Evolutionary conservation across 2,329 filamentous ascomycete genomes (phyloP), one percentile per base, ranked within the genome.

Genomic region (Beauveria asiatica): DNA sequence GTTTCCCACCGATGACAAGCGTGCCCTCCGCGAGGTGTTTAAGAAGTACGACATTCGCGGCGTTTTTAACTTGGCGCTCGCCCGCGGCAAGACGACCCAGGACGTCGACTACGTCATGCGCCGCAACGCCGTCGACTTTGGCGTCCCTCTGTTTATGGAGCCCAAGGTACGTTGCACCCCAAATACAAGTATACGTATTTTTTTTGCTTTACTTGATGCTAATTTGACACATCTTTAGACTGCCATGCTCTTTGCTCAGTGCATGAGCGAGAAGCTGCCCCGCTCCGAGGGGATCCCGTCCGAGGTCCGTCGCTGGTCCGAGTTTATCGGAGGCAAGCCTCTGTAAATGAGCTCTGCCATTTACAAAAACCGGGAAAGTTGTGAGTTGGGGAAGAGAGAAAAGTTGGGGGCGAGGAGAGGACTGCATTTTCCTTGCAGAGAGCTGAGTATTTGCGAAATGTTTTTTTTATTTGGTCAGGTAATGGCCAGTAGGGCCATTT

Each of bases 91-190:
- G 81, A 93, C 89, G 42, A 80, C 90, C 63, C 79, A 89, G 63
- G 94, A 99, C 72, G 90, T 95, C 70, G 92, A 99, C 79, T 99
- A 99, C 70, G 92, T 99, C 61, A 97, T 97, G 93, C 86, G 94
- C 70, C 86, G 94, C 73, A 99, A 99, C 72, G 94, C 94, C 30
- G 94, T 99, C 60, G 94, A 99, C 78, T 99, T 99, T 74, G 93
- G 93, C 67, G 92, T 97, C 37, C 94, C 94, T 53, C 81, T 99
- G 60, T 97, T 99, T 76, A 97, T 97, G 92, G 93, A 97, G 80
- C 91, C 92, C 59, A 93, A 94, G 87, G 92, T 95, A 80, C 78
- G 84, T 74, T 65, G 60, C 46, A 21, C 52, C 27, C 41, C 17
- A 39, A 19, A n/a, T 17, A 16, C 33, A 37, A 37, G 53, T 30